Percentiles rank a stretch among this genome's conserved stretches.
Conservation (phyloP, 1,139 yeast genomes). For the Wickerhamomyces sp. region DNA sequence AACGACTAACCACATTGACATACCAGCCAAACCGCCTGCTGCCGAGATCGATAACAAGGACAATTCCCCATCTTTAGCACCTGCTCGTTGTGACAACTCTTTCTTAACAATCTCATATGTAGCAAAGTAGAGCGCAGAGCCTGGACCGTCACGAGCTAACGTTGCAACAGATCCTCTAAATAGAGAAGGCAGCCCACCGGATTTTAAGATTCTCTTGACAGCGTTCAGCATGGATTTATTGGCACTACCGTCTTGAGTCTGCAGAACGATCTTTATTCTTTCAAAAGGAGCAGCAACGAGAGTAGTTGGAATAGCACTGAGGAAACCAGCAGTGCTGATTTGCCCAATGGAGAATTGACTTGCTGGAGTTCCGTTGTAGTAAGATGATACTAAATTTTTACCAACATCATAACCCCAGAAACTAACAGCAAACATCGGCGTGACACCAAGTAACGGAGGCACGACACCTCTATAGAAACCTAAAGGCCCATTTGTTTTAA, state of each 20-base stretch:
- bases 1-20: conserved; percentile 93
- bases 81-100: conserved; percentile 40
- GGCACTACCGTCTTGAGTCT: conserved; percentile 59
- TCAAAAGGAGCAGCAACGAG: conserved; percentile 96
- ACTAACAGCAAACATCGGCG: conserved; percentile 97
- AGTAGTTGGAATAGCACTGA: conserved; percentile 93
- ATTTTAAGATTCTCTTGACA: conserved; percentile 63
- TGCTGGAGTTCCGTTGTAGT: conserved; percentile 23
- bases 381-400: conserved; percentile 58
- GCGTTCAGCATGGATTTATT: conserved; percentile 34
- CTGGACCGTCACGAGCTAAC: conserved; percentile 95
- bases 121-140: conserved; percentile 95
- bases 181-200: conserved; percentile 81
- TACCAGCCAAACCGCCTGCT: conserved; percentile 95
- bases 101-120: conserved; percentile 83
- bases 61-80: conserved; percentile 41
- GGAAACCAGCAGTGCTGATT: conserved; percentile 90
- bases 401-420: conserved; percentile 99
- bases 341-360: conserved; percentile 60
- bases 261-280: conserved; percentile 91
- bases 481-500: conserved; percentile 62
- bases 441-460: conserved; percentile 90
- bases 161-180: conserved; percentile 93
- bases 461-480: conserved; percentile 87
- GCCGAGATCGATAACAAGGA: conserved; percentile 72